Evolutionary conservation across 768 basidiomycete genomes (phyloP).

Genomic region (Aureoboletus auriporus): DNA sequence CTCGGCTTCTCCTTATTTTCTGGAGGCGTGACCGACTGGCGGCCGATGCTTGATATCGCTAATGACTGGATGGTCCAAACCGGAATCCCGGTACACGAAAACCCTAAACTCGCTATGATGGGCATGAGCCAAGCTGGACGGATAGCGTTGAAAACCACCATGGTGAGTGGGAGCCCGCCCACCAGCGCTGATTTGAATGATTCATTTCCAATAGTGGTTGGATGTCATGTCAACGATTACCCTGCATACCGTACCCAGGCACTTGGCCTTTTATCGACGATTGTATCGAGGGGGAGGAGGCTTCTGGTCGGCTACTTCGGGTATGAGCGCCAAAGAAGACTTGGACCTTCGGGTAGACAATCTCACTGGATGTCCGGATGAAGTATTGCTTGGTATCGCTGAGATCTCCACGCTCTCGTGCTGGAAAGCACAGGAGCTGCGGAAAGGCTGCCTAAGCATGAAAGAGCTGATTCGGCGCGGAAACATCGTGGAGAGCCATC

Average conservation of each 20-base stretch:
- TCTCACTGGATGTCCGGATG: conserved; percentile 76
- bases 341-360: conserved; percentile 58
- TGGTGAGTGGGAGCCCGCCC: conserved; percentile 45
- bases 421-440: conserved; percentile 68
- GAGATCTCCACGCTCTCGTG: conserved; percentile 69
- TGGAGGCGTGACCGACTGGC: conserved; percentile 68
- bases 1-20: conserved; percentile 70
- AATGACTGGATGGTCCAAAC: conserved; percentile 74
- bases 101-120: conserved; percentile 56
- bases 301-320: conserved; percentile 38
- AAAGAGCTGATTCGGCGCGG: conserved; percentile 74
- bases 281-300: conserved; percentile 52
- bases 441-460: conserved; percentile 64
- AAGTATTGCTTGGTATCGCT: conserved; percentile 69
- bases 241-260: conserved; percentile 57
- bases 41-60: conserved; percentile 61
- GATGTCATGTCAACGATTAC: conserved; percentile 73
- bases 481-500: conserved; percentile 62
- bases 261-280: conserved; percentile 60
- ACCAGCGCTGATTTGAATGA: conserved; percentile 15
- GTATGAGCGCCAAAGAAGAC: conserved; percentile 30
- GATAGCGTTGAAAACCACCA: conserved; percentile 62
- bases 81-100: conserved; percentile 58
- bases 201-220: conserved; percentile 53
- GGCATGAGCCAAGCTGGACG: conserved; percentile 51